Base-by-base conservation (phyloP, 1,284 basidiomycete genomes). In the Dichomitus squalens region DNA sequence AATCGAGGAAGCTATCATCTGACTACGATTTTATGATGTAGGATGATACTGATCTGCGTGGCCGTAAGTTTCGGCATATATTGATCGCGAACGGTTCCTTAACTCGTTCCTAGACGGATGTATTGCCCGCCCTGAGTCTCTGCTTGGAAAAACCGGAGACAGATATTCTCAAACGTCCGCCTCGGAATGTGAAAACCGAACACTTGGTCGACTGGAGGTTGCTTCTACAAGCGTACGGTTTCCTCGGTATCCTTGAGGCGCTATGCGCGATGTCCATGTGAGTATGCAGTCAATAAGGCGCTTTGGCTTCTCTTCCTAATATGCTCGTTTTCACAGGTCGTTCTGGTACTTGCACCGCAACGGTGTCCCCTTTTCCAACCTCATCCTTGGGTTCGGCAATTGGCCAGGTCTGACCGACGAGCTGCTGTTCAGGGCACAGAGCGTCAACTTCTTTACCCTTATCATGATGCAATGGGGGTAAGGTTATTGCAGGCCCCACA, bases 401-500 rank as follows among this genome's bases (percentile, higher is more conserved):
- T 78, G 54, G 75, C 74, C 58, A 47, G 66, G 48, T 34, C 65
- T 65, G 67, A 69, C 50, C 53, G 58, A 72, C 53, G 76, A 82
- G 55, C 68, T 75, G 4, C 70, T 80, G 27, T 68, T 72, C 64
- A 64, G 67, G 36, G 79, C 79, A 3, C 79, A 81, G 64, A 75
- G 72, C 31, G 72, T 80, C 40, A 78, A 74, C 70, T 88, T 86
- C 71, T 84, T 86, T 74, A 86, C 82, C 14, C 74, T 89, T 18
- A 81, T 88, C 49, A 74, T 86, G 49, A 84, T 85, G 79, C 87
- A 88, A 73, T 87, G 81, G 78, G 83, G 76, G 71, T 72, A 57
- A 21, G 68, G 57, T 11, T 11, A 14, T 36, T 9, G 14, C 4
- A 25, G 9, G 1, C 2, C 1, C 9, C 1, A 21, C 4, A 2